phyloP scores from a whole-genome alignment of 257 asterid species.

The Anisodus tanguticus region DNA sequence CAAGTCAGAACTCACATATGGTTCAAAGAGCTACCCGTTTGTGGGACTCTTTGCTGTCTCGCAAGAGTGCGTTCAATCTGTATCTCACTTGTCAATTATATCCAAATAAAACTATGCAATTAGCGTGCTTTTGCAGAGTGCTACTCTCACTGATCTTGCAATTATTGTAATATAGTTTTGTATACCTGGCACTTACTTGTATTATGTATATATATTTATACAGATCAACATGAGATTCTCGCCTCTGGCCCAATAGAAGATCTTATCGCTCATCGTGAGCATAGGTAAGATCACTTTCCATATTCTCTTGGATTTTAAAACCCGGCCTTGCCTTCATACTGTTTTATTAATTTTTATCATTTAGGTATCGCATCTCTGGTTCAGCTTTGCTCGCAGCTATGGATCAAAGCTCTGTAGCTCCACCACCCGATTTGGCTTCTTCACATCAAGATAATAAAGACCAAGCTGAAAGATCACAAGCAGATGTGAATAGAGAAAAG shows the following conservation, averaged over 20 bases:
- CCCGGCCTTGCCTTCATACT: background rate
- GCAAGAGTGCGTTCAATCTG: conserved; percentile 69
- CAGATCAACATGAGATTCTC: conserved; percentile 96
- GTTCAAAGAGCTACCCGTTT: conserved; percentile 96
- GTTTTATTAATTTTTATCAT: conserved; percentile 35
- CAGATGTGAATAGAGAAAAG: conserved; percentile 46
- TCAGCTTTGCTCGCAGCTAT: conserved; percentile 91
- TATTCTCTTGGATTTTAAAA: conserved; percentile 10
- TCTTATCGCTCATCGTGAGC: conserved; percentile 99
- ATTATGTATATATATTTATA: conserved; percentile 29
- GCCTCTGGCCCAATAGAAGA: conserved; percentile 99
- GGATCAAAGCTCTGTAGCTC: conserved; percentile 77
- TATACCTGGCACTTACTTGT: background rate
- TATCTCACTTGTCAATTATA: conserved; percentile 23
- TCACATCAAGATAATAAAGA: conserved; percentile 58
- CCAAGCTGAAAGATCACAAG: conserved; percentile 56
- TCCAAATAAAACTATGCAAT: background rate
- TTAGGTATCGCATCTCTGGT: conserved; percentile 98
- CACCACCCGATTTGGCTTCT: conserved; percentile 56
- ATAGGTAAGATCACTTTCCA: conserved; percentile 59
- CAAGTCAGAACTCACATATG: conserved; percentile 97
- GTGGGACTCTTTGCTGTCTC: conserved; percentile 97
- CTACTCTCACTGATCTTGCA: conserved; percentile 4
- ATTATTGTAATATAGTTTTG: background rate
- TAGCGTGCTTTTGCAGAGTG: conserved; percentile 19